These are phyloP conservation scores for Luffa aegyptiaca DNA, from an alignment of 306 rosid species.

Conservation along the genomic window DNA sequence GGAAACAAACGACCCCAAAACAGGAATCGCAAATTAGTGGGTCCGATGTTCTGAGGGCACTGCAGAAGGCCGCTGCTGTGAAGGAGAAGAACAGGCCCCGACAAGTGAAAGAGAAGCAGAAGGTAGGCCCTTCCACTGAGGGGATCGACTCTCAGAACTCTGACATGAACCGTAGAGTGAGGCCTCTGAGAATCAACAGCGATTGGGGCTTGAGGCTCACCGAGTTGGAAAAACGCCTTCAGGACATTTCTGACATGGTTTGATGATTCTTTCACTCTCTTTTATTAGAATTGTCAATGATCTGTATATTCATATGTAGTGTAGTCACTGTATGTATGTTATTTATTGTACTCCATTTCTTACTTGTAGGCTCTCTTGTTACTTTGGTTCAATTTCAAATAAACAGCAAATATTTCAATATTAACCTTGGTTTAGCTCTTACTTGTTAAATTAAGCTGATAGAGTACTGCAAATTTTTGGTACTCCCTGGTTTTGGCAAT, in stretches of 20 bases:
- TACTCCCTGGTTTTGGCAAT: not conserved
- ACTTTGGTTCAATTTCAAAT: not conserved
- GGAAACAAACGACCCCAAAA: not conserved
- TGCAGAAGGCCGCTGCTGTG: constrained; percentile 1
- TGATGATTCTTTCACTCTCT: not conserved
- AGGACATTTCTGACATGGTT: not conserved
- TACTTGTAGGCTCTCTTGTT: too few relatives aligned
- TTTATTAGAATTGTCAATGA: not conserved
- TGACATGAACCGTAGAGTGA: not conserved
- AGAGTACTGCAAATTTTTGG: not conserved
- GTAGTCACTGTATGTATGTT: too few relatives aligned
- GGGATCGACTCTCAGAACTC: not conserved
- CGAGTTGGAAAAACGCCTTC: constrained; percentile 4
- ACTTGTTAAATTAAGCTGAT: not conserved
- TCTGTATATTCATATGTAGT: not conserved
- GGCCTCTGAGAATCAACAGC: not conserved
- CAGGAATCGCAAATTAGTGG: not conserved
- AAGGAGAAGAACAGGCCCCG: not conserved
- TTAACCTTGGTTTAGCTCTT: not conserved
- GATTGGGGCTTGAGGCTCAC: not conserved
- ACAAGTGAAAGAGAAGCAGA: not conserved
- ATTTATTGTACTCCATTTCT: too few relatives aligned
- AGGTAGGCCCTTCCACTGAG: not conserved
- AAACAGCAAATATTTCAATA: not conserved
- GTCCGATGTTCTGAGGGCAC: not conserved